These are phyloP conservation scores for Auriscalpium microsporum DNA, from an alignment of 768 basidiomycete genomes.

Conservation along the genomic window DNA sequence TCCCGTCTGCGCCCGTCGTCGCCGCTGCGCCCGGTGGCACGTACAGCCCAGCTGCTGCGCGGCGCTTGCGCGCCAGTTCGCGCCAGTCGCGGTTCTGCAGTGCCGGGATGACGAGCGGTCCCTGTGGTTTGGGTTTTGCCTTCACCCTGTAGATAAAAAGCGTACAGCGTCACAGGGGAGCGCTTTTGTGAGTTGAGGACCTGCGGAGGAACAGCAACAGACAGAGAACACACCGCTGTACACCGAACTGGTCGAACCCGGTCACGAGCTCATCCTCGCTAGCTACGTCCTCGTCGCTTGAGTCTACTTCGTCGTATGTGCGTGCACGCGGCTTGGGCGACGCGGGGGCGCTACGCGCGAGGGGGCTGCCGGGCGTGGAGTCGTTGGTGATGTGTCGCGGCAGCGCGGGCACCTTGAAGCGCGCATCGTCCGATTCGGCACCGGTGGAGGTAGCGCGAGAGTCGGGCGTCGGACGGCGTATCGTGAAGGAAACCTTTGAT, in stretches of 20 bases:
- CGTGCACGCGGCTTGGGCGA: conserved; percentile 33
- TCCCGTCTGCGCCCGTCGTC: conserved; percentile 55
- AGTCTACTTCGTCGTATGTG: conserved; percentile 37
- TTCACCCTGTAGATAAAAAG: conserved; percentile 32
- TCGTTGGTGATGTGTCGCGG: conserved; percentile 44
- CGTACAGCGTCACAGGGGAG: conserved; percentile 11
- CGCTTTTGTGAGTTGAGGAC: conserved; percentile 72
- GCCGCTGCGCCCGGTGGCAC: conserved; percentile 56
- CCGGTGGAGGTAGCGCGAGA: conserved; percentile 58
- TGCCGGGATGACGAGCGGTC: conserved; percentile 78
- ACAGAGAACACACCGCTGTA: conserved; percentile 71
- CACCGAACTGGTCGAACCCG: conserved; percentile 63
- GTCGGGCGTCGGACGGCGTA: conserved; percentile 68
- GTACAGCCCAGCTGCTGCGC: conserved; percentile 32
- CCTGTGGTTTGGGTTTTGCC: conserved; percentile 38
- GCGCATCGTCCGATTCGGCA: conserved; percentile 45
- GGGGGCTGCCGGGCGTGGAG: conserved; percentile 45
- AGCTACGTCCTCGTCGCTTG: conserved; percentile 47
- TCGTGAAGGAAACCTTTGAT: conserved; percentile 69
- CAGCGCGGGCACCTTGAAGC: conserved; percentile 52
- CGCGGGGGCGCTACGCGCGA: conserved; percentile 39
- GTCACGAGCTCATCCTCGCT: conserved; percentile 61
- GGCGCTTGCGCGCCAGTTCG: conserved; percentile 62
- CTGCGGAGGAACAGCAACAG: conserved; percentile 20
- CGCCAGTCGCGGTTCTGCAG: conserved; percentile 90